These are phyloP conservation scores for Ceratocystis lukuohia DNA, from an alignment of 2,329 filamentous ascomycete species.

Conservation along the genomic window DNA sequence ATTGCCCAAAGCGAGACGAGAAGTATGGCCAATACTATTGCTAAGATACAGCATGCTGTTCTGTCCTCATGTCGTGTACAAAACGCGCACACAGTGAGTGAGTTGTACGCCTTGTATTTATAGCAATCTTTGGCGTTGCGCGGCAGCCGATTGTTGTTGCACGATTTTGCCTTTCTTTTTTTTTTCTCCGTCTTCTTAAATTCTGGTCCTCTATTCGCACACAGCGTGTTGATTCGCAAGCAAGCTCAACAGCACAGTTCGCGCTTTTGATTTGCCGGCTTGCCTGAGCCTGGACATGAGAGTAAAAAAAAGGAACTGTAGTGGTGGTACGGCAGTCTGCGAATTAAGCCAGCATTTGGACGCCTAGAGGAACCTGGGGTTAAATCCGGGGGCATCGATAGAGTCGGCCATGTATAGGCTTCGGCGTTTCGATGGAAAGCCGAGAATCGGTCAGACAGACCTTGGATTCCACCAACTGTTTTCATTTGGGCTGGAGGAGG, in stretches of 20 bases:
- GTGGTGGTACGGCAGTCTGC: background rate
- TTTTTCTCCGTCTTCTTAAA: background rate
- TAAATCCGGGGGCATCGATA: background rate
- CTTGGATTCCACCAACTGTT: background rate
- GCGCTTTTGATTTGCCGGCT: background rate
- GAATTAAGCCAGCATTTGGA: background rate
- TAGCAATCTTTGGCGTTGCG: background rate
- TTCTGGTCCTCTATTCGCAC: too few relatives aligned
- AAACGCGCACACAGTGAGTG: background rate
- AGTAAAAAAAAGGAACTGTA: too few relatives aligned
- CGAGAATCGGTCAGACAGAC: background rate
- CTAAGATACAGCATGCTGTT: background rate
- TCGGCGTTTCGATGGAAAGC: background rate
- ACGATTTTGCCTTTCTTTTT: background rate
- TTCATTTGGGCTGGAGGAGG: background rate
- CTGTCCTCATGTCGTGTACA: background rate
- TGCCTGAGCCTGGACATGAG: too few relatives aligned
- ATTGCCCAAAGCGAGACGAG: background rate
- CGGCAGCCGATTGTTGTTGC: background rate
- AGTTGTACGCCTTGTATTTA: background rate
- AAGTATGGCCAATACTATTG: background rate
- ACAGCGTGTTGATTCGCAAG: too few relatives aligned
- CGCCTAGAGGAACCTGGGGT: background rate
- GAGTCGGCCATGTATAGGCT: background rate
- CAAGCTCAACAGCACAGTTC: background rate